Conservation (phyloP, 805 yeast species). For the Myxozyma melibiosi region DNA sequence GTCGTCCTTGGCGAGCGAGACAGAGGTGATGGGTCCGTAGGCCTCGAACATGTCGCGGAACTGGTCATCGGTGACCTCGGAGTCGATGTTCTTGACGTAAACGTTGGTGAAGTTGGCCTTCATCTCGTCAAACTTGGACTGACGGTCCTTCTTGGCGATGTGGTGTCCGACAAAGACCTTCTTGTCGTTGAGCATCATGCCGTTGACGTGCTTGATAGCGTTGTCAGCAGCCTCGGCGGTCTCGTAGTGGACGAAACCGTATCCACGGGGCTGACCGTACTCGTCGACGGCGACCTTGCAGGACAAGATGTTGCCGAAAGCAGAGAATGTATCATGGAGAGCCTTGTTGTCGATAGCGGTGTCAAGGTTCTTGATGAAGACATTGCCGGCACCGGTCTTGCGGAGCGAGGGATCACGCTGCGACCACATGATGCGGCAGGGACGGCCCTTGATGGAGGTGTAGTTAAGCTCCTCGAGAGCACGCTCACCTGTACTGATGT, state of each 20-base stretch:
- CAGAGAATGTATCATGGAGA: conserved; percentile 95
- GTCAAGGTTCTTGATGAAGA: conserved; percentile 97
- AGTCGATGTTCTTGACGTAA: conserved; percentile 85
- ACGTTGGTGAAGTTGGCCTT: conserved; percentile 94
- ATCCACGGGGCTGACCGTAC: conserved; percentile 88
- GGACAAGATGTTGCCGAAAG: conserved; percentile 92
- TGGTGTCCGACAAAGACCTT: conserved; percentile 96
- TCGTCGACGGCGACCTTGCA: conserved; percentile 97
- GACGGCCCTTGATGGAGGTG: conserved; percentile 87
- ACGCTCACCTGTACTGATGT: conserved; percentile 53
- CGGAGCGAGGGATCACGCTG: conserved; percentile 97
- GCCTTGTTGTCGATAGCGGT: conserved; percentile 99
- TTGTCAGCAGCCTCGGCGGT: conserved; percentile 87
- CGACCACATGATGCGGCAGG: conserved; percentile 99
- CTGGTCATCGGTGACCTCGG: conserved; percentile 55
- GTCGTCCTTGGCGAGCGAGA: conserved; percentile 73
- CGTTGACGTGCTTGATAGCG: conserved; percentile 96
- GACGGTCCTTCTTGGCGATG: conserved; percentile 89
- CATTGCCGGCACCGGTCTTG: conserved; percentile 94
- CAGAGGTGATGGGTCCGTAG: conserved; percentile 81
- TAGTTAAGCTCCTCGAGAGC: conserved; percentile 97
- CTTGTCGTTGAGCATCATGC: conserved; percentile 95
- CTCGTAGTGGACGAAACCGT: conserved; percentile 97
- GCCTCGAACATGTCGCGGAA: conserved; percentile 71
- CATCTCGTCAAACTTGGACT: conserved; percentile 85